Base-by-base conservation (phyloP, 495 filamentous ascomycete species). In the Penicillium malachiteum region DNA sequence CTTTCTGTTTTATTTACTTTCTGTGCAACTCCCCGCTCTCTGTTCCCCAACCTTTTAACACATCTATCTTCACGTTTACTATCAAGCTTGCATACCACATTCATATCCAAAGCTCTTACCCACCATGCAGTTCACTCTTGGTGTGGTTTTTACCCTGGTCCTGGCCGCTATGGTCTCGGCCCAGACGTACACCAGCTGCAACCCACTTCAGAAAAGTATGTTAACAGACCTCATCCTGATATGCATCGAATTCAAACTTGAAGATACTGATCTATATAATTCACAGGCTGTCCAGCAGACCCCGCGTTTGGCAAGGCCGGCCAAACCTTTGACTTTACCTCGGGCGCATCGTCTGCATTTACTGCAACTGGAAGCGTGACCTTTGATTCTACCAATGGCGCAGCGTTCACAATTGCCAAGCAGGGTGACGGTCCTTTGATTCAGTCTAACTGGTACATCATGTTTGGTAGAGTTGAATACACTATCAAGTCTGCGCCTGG, bases 401-500 rank as follows among this genome's bases (percentile, higher is more conserved):
- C 81, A 12, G 80, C 77, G 5, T 96, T 97, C 70, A 91, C 90
- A n/a, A 86, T 98, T 42, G 75, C 85, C n/a, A 78, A 87, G 62
- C 70, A 84, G 48, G 91, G 91, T 39, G 91, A 98, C 69, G 81
- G 90, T 3, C 94, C 94, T 1, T 83, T 91, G 64, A 81, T 98
- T 53, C 81, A 82, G 59, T 87, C 84, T 31, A 82, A 82, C 54
- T 88, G 83, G 81, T 88, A 87, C 70, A 87, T 88, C 65, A 88
- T 88, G 85, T 88, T 87, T 60, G 85, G 85, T 10, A 76, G 73
- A 47, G 78, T 86, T 33, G 81, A 85, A 39, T 79, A 79, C 52
- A 67, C 72, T 9, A 70, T 87, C 57, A 82, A 86, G 62, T 78
- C 84, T 13, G 84, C 85, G 5, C 77, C 84, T 0, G 85, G 85